Conservation (phyloP, 2,329 filamentous ascomycete genomes). For the Sporothrix curviconia region DNA sequence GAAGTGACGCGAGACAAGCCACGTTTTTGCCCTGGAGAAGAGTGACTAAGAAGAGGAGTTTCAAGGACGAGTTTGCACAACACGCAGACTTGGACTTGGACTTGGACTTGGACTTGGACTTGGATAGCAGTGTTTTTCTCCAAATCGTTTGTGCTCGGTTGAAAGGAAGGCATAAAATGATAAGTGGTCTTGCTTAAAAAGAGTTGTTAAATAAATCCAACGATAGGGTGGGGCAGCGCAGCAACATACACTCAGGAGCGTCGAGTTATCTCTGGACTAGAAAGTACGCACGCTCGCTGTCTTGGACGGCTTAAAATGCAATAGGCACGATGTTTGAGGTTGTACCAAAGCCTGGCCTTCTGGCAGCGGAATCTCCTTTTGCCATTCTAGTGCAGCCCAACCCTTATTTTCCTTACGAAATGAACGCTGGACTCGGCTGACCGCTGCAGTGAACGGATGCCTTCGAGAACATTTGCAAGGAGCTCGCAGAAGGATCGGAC, state of each 20-base stretch:
- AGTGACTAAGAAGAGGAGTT: background rate
- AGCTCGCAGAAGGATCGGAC: background rate
- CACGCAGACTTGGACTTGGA: background rate
- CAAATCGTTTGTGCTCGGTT: too few species aligned
- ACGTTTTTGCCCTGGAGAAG: background rate
- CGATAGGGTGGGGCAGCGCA: too few species aligned
- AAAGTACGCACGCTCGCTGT: too few species aligned
- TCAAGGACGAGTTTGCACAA: background rate
- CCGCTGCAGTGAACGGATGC: background rate
- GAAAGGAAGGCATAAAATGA: too few species aligned
- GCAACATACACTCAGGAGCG: too few species aligned
- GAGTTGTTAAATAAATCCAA: too few species aligned
- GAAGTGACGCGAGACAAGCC: background rate
- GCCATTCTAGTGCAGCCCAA: constrained; percentile 7
- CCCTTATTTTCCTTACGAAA: constrained; percentile 1
- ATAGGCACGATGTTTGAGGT: background rate
- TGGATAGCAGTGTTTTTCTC: too few species aligned
- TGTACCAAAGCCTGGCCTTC: background rate
- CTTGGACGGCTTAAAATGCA: constrained; percentile 2
- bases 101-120: background rate
- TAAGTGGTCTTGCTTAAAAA: too few species aligned
- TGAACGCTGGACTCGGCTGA: background rate
- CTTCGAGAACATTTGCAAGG: background rate
- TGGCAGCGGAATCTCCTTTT: constrained; percentile 2
- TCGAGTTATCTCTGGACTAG: too few species aligned